phyloP scores from a whole-genome alignment of 1,284 basidiomycete species.

The Microbotryum violaceum region DNA sequence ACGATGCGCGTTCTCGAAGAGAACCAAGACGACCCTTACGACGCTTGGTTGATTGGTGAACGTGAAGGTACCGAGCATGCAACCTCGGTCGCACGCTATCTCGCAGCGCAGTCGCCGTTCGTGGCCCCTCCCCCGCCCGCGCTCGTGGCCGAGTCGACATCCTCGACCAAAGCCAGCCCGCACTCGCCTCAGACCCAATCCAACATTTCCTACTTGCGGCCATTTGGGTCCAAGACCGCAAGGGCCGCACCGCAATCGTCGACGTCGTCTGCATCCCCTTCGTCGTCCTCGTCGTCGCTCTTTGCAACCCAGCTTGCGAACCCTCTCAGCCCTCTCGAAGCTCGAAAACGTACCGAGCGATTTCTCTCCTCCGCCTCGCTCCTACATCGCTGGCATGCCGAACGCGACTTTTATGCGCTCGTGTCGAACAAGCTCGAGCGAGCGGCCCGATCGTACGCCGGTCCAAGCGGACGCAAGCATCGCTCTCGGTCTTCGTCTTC shows the following conservation, averaged over 20 bases:
- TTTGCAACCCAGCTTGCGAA: constrained; percentile 21
- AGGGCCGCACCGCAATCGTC: neutral
- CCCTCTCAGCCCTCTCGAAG: constrained; percentile 25
- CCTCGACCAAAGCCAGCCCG: neutral
- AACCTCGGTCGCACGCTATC: constrained; percentile 21
- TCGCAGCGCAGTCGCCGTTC: constrained; percentile 25
- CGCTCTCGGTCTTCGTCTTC: neutral
- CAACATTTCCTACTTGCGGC: constrained; percentile 16
- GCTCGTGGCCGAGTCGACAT: neutral
- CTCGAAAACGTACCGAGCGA: constrained; percentile 16
- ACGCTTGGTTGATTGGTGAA: constrained; percentile 29
- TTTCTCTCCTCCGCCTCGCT: constrained; percentile 25
- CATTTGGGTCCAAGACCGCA: neutral
- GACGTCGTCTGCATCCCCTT: neutral
- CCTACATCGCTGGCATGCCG: constrained; percentile 16
- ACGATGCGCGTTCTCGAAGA: constrained; percentile 19
- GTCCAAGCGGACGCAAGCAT: neutral
- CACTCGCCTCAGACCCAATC: neutral
- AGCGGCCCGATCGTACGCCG: constrained; percentile 7
- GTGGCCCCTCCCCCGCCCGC: constrained; percentile 4
- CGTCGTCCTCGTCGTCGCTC: constrained; percentile 8
- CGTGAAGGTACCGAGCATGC: constrained; percentile 5
- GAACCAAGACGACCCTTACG: constrained; percentile 25
- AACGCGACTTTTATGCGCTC: constrained; percentile 7
- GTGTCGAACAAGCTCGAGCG: constrained; percentile 16